Base-by-base conservation (phyloP, 208 protist species). In the Crithidia expoeki region DNA sequence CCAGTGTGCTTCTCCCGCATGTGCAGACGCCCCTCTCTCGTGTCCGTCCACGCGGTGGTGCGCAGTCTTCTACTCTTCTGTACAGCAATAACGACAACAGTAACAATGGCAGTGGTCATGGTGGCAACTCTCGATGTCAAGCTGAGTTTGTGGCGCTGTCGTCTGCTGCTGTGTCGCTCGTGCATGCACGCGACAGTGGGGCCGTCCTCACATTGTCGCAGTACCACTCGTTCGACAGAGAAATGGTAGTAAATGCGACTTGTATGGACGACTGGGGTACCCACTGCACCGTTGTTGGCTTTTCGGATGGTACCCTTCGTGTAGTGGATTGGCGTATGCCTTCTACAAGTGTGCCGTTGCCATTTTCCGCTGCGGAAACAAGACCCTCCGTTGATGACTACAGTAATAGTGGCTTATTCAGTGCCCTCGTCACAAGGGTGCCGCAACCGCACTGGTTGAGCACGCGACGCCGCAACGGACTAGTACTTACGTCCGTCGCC, bases 301-400 rank as follows among this genome's bases (percentile, higher is more conserved):
- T 84, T 58, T 94, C 89, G 1, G 74, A 81, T 25, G 86, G 89
- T 17, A 68, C 66, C n/a, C 30, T 94, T n/a, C 67, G 49, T 34
- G 68, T 92, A 4, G 44, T 88, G 9, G 89, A 94, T 65, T 88
- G 80, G 85, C 84, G 89, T 16, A 63, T 74, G 69, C 72, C 76
- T 4, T 53, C 16, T 17, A 9, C 44, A 30, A 30, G n/a, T 19
- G 34, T n/a, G 42, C 25, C 57, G 40, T 27, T 42, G 36, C n/a
- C 36, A 38, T 32, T n/a, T n/a, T 33, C 10, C 55, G 44, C 19
- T 23, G 47, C 6, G 28, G 59, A 6, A 46, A 11, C 47, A 42
- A 38, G 33, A 28, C 47, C 27, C 52, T 6, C 33, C 2, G 40
- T 3, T 12, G 47, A 12, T 14, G 21, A 30, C 19, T 32, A 17